Evolutionary conservation across 148 eudicot genomes (phyloP).

Genomic region (Talinum fruticosum): DNA sequence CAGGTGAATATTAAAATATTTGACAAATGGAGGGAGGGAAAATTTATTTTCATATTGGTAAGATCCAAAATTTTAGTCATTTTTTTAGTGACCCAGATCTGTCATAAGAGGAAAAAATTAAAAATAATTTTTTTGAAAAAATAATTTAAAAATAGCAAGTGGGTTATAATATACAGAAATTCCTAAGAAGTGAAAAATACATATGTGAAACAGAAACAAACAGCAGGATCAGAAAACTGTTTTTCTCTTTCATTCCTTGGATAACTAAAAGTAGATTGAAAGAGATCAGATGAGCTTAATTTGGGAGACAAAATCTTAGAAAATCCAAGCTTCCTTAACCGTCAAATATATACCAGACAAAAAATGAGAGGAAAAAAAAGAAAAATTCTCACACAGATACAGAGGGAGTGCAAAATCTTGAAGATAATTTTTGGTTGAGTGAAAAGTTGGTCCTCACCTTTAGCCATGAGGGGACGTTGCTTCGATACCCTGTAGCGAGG

Average conservation of each 20-base stretch:
- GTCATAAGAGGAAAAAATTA: not conserved
- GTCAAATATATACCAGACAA: conserved; percentile 42
- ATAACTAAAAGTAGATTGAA: not conserved
- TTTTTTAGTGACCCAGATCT: conserved; percentile 32
- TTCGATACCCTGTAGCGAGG: conserved; percentile 81
- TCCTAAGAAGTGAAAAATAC: not conserved
- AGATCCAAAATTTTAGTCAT: conserved; percentile 17
- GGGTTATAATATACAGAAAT: not conserved
- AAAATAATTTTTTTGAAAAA: not conserved
- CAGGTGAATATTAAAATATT: conserved; percentile 17
- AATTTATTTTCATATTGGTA: conserved; percentile 14
- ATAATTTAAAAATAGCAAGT: not conserved
- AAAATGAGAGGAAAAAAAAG: not conserved
- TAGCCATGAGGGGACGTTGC: conserved; percentile 88
- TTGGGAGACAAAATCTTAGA: conserved; percentile 34
- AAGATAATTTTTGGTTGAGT: not conserved
- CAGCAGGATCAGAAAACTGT: conserved; percentile 12
- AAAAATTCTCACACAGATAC: too few species aligned
- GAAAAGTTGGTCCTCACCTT: conserved; percentile 46
- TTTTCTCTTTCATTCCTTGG: conserved; percentile 8
- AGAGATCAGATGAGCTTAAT: conserved; percentile 5
- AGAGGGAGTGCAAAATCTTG: not conserved
- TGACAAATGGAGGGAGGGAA: conserved; percentile 6
- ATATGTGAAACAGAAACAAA: not conserved
- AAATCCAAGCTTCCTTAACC: conserved; percentile 47